Evolutionary conservation across 306 rosid genomes (phyloP), one percentile per base, ranked within the genome.

Genomic region (Cicer judaicum): DNA sequence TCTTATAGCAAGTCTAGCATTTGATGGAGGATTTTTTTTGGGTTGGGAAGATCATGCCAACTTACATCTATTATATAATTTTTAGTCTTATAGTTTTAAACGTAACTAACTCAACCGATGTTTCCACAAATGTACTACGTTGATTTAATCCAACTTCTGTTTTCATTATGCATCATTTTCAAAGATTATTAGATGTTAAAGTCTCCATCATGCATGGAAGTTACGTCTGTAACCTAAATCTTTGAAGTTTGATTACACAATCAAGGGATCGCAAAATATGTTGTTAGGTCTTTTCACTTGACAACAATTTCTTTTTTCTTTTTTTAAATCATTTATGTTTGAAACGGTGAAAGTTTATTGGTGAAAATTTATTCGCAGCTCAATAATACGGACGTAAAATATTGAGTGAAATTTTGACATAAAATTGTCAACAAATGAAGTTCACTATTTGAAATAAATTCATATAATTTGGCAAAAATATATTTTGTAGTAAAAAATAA

Each of bases 181-280:
- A 50, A 71, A 5, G 46, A 40, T 61, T 47, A 78, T 70, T 59
- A 21, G 70, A 69, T 59, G 38, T 40, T 48, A 9, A 18, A 68
- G 38, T 60, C 64, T 16, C 16, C 62, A 68, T 69, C 64, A 47
- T 39, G 54, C 12, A 49, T 48, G 18, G 0, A n/a, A 7, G 11
- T 13, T 34, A 50, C 10, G 18, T 7, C 19, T 7, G 39, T 16
- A 18, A 70, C 48, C 12, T 68, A 14, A 1, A 43, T 15, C 15
- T 56, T 57, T 57, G 39, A 52, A 39, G 57, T 2, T 40, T 53
- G 75, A 34, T 54, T 71, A 54, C 36, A 41, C 47, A 40, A 42
- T 21, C 29, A 71, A 60, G 47, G 21, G 66, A 40, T 13, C 40
- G 13, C 29, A 56, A 56, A 18, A 54, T 16, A 29, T 36, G 21